Evolutionary conservation across 768 basidiomycete species (phyloP).

Genomic region (Lepiota brunneoincarnata): DNA sequence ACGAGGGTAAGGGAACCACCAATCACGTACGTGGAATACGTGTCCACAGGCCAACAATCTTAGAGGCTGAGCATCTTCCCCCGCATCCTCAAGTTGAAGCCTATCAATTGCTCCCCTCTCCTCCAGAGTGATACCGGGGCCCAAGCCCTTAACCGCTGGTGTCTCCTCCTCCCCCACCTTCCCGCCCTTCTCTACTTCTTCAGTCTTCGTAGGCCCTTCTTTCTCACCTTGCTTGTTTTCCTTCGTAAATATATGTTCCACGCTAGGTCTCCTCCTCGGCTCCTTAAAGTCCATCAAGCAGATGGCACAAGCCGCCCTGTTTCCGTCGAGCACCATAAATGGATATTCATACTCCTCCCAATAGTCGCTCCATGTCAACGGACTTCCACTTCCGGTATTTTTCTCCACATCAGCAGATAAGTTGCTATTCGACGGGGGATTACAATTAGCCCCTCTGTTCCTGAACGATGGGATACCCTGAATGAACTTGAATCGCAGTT

Average conservation of each 20-base stretch:
- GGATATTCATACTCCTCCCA: constrained; percentile 80
- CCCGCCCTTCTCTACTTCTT: neutral
- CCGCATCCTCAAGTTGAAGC: constrained; percentile 58
- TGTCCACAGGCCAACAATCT: constrained; percentile 78
- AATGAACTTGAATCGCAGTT: constrained; percentile 55
- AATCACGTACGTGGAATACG: constrained; percentile 77
- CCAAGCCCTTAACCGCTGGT: neutral
- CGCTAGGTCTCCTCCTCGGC: constrained; percentile 38
- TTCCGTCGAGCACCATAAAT: constrained; percentile 78
- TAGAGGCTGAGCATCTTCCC: constrained; percentile 74
- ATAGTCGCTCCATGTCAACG: constrained; percentile 68
- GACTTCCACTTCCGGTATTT: constrained; percentile 19
- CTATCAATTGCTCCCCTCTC: constrained; percentile 27
- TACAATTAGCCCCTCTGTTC: constrained; percentile 15
- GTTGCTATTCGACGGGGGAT: neutral
- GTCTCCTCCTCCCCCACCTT: neutral
- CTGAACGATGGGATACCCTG: constrained; percentile 22
- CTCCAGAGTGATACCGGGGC: neutral
- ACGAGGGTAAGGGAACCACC: neutral
- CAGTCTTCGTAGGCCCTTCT: neutral
- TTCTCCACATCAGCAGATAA: constrained; percentile 13
- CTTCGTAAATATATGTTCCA: neutral
- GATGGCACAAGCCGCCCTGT: constrained; percentile 82
- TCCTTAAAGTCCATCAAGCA: constrained; percentile 85
- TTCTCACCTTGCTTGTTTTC: constrained; percentile 4